phyloP scores from a whole-genome alignment of 306 rosid species.

The Arachis stenosperma region DNA sequence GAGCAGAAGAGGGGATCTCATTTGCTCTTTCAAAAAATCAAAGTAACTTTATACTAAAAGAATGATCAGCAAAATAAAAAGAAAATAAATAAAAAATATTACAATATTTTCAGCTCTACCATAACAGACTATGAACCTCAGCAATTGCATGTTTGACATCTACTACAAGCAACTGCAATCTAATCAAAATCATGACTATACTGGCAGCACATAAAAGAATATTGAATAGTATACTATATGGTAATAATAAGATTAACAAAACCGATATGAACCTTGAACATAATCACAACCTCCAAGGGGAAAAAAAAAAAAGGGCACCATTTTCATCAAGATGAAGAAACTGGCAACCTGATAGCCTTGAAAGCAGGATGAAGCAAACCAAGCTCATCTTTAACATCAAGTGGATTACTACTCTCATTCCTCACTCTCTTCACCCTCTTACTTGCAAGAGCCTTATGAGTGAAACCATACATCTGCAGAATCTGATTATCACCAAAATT shows the following conservation, averaged over 20 bases:
- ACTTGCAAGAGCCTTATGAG: conserved; percentile 62
- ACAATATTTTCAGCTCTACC: conserved; percentile 34
- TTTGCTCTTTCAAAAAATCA: conserved; percentile 23
- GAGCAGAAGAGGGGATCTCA: neutral
- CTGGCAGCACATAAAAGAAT: conserved; percentile 19
- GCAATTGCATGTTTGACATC: conserved; percentile 27
- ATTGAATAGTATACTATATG: neutral
- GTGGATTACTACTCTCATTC: conserved; percentile 62
- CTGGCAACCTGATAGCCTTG: conserved; percentile 66
- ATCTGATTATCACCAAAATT: conserved; percentile 87
- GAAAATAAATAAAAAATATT: conserved; percentile 32
- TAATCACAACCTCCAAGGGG: conserved; percentile 1
- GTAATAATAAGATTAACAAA: conserved; percentile 2
- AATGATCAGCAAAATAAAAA: neutral
- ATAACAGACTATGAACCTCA: neutral
- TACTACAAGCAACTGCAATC: neutral
- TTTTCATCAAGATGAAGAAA: conserved; percentile 32
- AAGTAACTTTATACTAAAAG: conserved; percentile 26
- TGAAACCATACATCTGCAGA: conserved; percentile 75
- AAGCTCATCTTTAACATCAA: conserved; percentile 71
- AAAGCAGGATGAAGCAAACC: conserved; percentile 77
- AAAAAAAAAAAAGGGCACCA: conserved; percentile 8
- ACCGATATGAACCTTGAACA: neutral
- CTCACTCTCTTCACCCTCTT: conserved; percentile 69
- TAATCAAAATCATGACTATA: too few species aligned